Evolutionary conservation across 371 early-diverging fungal species (phyloP).

Genomic region (Haplosporangium sp.): DNA sequence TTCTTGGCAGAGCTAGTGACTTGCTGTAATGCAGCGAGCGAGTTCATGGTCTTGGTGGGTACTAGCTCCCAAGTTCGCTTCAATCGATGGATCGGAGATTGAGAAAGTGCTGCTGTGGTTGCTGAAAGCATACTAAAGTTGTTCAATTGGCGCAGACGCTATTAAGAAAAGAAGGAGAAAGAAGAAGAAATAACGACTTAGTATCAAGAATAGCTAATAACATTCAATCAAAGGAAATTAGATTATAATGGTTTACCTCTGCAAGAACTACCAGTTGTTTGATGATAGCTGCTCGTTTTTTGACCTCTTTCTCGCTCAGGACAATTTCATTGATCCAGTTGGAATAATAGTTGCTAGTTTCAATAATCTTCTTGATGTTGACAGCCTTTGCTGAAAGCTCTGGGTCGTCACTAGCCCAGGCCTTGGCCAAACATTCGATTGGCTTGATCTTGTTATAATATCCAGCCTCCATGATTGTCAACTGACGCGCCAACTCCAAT

Average conservation of each 20-base stretch:
- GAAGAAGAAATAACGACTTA: neutral
- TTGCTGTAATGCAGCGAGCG: slow-evolving; percentile 59
- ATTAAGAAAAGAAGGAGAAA: slow-evolving; percentile 7
- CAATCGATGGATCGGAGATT: slow-evolving; percentile 91
- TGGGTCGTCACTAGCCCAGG: slow-evolving; percentile 84
- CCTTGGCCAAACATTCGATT: slow-evolving; percentile 89
- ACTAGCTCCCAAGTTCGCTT: slow-evolving; percentile 88
- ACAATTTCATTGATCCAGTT: slow-evolving; percentile 88
- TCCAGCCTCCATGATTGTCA: slow-evolving; percentile 90
- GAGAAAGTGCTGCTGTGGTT: slow-evolving; percentile 90
- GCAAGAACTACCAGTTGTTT: slow-evolving; percentile 90
- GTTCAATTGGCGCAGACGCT: slow-evolving; percentile 80
- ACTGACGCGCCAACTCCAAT: slow-evolving; percentile 92
- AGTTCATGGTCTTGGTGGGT: slow-evolving; percentile 69
- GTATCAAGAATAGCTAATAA: too few species aligned
- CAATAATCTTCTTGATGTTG: slow-evolving; percentile 84
- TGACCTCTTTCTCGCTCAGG: slow-evolving; percentile 79
- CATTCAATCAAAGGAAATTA: too few species aligned
- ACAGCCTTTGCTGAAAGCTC: slow-evolving; percentile 63
- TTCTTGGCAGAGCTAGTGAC: slow-evolving; percentile 87
- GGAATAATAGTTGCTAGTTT: slow-evolving; percentile 71
- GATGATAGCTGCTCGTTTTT: slow-evolving; percentile 80
- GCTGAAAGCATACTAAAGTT: slow-evolving; percentile 95
- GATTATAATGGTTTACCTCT: slow-evolving; percentile 60
- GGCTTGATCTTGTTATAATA: slow-evolving; percentile 87